Conservation (phyloP, 2,329 filamentous ascomycete genomes). For the Coniosporium uncinatum region DNA sequence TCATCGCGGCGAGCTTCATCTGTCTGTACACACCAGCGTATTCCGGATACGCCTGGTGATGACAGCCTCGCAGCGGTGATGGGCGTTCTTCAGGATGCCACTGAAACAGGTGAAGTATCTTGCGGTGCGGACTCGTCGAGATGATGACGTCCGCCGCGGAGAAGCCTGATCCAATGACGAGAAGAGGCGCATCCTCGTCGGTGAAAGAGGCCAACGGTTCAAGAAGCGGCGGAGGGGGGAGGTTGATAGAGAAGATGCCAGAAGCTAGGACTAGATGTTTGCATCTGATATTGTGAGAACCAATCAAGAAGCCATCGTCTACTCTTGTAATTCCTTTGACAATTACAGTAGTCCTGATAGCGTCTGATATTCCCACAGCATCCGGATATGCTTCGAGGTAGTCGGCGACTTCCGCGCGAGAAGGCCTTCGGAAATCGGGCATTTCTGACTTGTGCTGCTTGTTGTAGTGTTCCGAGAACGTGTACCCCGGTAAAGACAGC, state of each 20-base stretch:
- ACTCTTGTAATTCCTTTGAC: constrained; percentile 37
- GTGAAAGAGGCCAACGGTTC: constrained; percentile 31
- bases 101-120: constrained; percentile 53
- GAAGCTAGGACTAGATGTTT: constrained; percentile 52
- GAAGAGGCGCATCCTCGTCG: constrained; percentile 30
- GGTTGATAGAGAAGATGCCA: constrained; percentile 50
- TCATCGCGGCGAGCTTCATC: constrained; percentile 47
- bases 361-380: constrained; percentile 43
- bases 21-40: constrained; percentile 54
- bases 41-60: constrained; percentile 55
- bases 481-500: constrained; percentile 54
- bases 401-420: constrained; percentile 45
- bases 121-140: constrained; percentile 41
- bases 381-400: constrained; percentile 49
- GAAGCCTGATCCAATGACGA: constrained; percentile 57
- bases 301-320: constrained; percentile 28
- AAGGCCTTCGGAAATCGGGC: constrained; percentile 48
- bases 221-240: constrained; percentile 43
- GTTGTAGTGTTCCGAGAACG: constrained; percentile 46
- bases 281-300: constrained; percentile 45
- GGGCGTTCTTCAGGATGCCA: constrained; percentile 51
- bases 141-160: constrained; percentile 57
- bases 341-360: constrained; percentile 34
- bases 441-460: constrained; percentile 30
- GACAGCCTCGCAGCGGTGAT: constrained; percentile 51